Conservation (phyloP, 75 land plant species). For the Pinus tabuliformis region DNA sequence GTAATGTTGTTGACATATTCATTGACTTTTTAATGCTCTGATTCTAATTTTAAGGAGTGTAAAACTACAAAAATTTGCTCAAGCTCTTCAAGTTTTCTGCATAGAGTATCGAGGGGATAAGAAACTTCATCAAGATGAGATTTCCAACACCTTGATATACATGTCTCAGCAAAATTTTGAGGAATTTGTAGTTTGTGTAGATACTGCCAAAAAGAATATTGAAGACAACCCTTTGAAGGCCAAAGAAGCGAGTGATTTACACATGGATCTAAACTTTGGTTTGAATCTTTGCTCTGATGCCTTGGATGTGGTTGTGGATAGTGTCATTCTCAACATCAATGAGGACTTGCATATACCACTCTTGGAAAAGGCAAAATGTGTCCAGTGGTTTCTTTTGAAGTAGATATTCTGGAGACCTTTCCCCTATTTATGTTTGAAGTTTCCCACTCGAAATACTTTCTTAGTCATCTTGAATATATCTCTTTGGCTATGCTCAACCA, state of each 20-base stretch:
- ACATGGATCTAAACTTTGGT: conserved; percentile 16
- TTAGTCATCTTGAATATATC: neutral
- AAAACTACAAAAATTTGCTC: too few relatives aligned
- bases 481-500: neutral
- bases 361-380: conserved; percentile 1
- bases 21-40: too few relatives aligned
- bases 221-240: conserved; percentile 12
- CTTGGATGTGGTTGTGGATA: conserved; percentile 15
- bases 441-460: neutral
- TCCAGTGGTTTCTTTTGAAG: conserved; percentile 9
- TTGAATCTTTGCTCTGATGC: conserved; percentile 15
- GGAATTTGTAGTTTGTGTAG: too few relatives aligned
- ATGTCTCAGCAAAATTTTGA: too few relatives aligned
- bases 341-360: conserved; percentile 2
- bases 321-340: conserved; percentile 19
- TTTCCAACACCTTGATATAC: too few relatives aligned
- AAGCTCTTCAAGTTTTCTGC: too few relatives aligned
- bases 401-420: neutral
- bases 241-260: conserved; percentile 18
- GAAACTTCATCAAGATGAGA: too few relatives aligned
- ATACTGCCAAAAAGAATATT: conserved; percentile 2
- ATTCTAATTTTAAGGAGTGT: too few relatives aligned
- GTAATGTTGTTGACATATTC: too few relatives aligned
- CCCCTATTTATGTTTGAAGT: neutral
- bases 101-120: too few relatives aligned